These are phyloP conservation scores for Neurospora sp. DNA, from an alignment of 495 filamentous ascomycete genomes.

Conservation along the genomic window DNA sequence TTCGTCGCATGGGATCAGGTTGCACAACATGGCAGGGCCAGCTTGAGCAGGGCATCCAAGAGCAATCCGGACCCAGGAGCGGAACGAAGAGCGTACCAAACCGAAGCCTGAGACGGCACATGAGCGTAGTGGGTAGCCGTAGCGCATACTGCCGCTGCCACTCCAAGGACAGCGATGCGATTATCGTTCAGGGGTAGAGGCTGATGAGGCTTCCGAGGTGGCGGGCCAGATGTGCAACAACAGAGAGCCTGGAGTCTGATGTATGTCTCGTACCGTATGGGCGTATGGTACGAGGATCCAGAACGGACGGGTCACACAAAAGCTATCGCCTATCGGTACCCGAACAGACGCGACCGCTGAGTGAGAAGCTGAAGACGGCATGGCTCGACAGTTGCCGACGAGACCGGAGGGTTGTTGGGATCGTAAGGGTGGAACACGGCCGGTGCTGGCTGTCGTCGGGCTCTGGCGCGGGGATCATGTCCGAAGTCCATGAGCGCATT, in stretches of 20 bases:
- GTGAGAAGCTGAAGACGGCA: not conserved
- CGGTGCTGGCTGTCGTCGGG: not conserved
- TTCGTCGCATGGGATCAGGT: not conserved
- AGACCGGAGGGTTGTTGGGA: not conserved
- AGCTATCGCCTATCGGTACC: not conserved
- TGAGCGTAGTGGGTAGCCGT: not conserved
- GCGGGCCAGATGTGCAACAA: not conserved
- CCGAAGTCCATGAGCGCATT: not conserved
- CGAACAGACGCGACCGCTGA: not conserved
- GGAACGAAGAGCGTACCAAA: not conserved
- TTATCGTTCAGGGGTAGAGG: not conserved
- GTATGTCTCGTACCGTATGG: not conserved
- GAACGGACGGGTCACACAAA: not conserved
- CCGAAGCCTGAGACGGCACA: not conserved
- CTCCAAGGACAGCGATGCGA: not conserved
- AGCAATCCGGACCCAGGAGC: not conserved
- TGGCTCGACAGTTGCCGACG: not conserved
- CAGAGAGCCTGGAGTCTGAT: not conserved
- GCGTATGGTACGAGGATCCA: not conserved
- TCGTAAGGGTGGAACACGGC: not conserved
- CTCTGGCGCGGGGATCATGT: not conserved
- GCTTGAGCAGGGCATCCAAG: not conserved
- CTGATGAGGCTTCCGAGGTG: not conserved
- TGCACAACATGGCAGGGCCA: not conserved
- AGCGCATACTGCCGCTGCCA: not conserved